Evolutionary conservation across 495 filamentous ascomycete genomes (phyloP).

Genomic region (Friedmanniomyces simplex): DNA sequence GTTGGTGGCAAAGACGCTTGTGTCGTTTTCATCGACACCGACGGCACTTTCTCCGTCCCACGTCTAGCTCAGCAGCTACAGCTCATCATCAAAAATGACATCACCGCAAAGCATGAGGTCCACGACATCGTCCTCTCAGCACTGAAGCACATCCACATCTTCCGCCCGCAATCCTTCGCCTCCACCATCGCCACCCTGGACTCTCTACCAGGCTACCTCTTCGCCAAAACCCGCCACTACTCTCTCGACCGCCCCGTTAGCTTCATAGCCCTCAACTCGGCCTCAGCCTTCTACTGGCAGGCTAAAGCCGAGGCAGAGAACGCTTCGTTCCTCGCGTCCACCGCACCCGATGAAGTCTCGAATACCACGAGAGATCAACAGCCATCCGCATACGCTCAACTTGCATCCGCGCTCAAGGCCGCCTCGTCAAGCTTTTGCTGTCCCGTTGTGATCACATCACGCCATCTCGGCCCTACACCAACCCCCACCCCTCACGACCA

Average conservation of each 20-base stretch:
- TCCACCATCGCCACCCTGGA: slow-evolving; percentile 44
- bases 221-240: slow-evolving; percentile 37
- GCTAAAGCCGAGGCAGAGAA: slow-evolving; percentile 40
- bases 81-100: not conserved
- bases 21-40: slow-evolving; percentile 60
- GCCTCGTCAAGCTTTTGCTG: slow-evolving; percentile 24
- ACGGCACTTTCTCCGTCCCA: slow-evolving; percentile 53
- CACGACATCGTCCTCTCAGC: slow-evolving; percentile 22
- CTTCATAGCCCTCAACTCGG: slow-evolving; percentile 44
- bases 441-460: slow-evolving; percentile 24
- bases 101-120: not conserved
- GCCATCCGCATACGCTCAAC: slow-evolving; percentile 27
- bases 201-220: slow-evolving; percentile 42
- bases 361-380: too few relatives aligned
- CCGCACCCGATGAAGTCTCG: too few relatives aligned
- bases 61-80: slow-evolving; percentile 40
- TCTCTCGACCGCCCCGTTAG: slow-evolving; percentile 40
- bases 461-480: slow-evolving; percentile 17
- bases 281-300: slow-evolving; percentile 49
- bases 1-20: slow-evolving; percentile 46
- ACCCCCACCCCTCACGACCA: slow-evolving; percentile 3
- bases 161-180: slow-evolving; percentile 44
- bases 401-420: slow-evolving; percentile 8
- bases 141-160: slow-evolving; percentile 39
- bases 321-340: slow-evolving; percentile 12